Percentiles rank a stretch among this genome's conserved stretches.
These are phyloP conservation scores for Blastobotrys muscicola DNA, from an alignment of 805 yeast species.

Conservation along the genomic window DNA sequence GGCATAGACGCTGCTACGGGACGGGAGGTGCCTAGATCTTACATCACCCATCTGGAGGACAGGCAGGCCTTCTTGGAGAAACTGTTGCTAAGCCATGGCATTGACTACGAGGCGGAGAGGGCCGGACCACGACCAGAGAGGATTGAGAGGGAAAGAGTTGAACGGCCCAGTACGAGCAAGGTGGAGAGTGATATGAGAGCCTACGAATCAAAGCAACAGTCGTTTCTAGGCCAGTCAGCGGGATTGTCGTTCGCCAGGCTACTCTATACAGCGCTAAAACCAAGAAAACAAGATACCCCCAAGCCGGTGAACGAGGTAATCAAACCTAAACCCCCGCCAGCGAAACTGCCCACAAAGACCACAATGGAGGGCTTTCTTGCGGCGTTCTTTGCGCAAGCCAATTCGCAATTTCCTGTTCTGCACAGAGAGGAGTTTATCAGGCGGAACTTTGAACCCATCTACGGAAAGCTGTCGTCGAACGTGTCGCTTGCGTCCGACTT, in stretches of 20 bases:
- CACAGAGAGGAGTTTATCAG: slow-evolving; percentile 71
- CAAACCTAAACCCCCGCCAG: slow-evolving; percentile 26
- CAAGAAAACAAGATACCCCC: slow-evolving; percentile 18
- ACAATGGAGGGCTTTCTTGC: slow-evolving; percentile 59
- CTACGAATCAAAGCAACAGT: slow-evolving; percentile 13
- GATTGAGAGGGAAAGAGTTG: too few species aligned
- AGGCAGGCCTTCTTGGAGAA: slow-evolving; percentile 48
- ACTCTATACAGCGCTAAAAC: slow-evolving; percentile 66
- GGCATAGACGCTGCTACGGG: slow-evolving; percentile 86
- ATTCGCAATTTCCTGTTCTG: slow-evolving; percentile 73
- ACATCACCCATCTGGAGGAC: slow-evolving; percentile 63
- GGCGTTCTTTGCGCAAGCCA: slow-evolving; percentile 66
- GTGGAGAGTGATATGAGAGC: slow-evolving; percentile 8
- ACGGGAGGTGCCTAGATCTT: slow-evolving; percentile 66
- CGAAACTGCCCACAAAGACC: slow-evolving; percentile 56
- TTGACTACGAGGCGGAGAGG: slow-evolving; percentile 1
- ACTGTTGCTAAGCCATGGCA: slow-evolving; percentile 36
- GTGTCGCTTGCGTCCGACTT: slow-evolving; percentile 38
- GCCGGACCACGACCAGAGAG: not conserved
- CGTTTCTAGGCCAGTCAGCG: slow-evolving; percentile 26
- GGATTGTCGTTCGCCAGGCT: slow-evolving; percentile 70
- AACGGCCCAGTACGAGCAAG: too few species aligned
- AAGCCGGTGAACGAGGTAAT: not conserved
- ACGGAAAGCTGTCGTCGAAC: slow-evolving; percentile 52
- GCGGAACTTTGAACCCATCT: slow-evolving; percentile 64